phyloP scores from a whole-genome alignment of 2,329 filamentous ascomycete species.

The Cladosporium austrohemisphaericum region DNA sequence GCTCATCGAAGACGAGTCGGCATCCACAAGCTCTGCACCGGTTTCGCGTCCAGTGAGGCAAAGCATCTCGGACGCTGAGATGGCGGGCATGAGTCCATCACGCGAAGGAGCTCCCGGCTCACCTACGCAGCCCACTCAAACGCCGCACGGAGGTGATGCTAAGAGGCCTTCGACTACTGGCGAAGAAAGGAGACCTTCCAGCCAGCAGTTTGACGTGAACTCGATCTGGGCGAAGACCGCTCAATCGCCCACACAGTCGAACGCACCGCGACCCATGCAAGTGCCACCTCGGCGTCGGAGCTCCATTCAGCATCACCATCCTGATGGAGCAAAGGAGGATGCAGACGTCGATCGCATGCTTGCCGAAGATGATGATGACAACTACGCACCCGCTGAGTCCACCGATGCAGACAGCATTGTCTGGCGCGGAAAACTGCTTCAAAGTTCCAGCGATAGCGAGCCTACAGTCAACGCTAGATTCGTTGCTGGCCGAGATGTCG shows the following conservation, averaged over 20 bases:
- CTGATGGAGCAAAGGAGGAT: constrained; percentile 65
- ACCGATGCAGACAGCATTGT: constrained; percentile 66
- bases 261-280: constrained; percentile 41
- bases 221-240: constrained; percentile 76
- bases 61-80: constrained; percentile 32
- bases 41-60: constrained; percentile 37
- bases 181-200: constrained; percentile 19
- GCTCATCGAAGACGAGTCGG: constrained; percentile 71
- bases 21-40: constrained; percentile 45
- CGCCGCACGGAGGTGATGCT: constrained; percentile 22
- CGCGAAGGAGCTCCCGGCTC: constrained; percentile 32
- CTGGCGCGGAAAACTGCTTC: constrained; percentile 68
- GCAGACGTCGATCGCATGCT: constrained; percentile 87
- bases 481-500: constrained; percentile 78
- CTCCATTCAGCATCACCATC: constrained; percentile 26
- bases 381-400: constrained; percentile 77
- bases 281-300: constrained; percentile 42
- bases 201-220: constrained; percentile 68
- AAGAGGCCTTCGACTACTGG: constrained; percentile 8
- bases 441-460: constrained; percentile 36
- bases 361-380: constrained; percentile 67
- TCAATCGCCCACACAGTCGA: constrained; percentile 59
- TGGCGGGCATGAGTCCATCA: constrained; percentile 27
- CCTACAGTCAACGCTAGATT: constrained; percentile 68
- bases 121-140: constrained; percentile 24